Percentiles rank a stretch among this genome's conserved stretches.
Conservation (phyloP, 2,329 filamentous ascomycete species). For the Aspergillus neotritici region DNA sequence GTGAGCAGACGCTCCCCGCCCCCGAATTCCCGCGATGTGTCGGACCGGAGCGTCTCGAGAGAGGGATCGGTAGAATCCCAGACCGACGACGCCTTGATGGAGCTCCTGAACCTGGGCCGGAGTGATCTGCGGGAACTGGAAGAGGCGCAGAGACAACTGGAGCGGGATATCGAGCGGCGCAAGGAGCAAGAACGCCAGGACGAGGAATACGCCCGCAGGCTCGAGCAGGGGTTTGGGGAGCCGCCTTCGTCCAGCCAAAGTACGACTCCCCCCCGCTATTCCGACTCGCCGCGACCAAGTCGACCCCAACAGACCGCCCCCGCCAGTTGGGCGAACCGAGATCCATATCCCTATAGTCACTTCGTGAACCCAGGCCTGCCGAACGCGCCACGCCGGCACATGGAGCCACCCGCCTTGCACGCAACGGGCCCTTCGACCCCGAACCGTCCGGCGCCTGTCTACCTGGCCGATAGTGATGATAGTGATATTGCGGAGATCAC, state of each 20-base stretch:
- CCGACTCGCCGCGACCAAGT: background rate
- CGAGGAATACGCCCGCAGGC: constrained; percentile 33
- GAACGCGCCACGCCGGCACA: background rate
- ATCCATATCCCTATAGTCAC: background rate
- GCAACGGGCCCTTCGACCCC: background rate
- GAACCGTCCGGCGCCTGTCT: constrained; percentile 2
- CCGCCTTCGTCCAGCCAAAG: constrained; percentile 7
- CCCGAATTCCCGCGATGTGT: background rate
- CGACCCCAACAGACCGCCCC: background rate
- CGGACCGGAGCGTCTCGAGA: background rate
- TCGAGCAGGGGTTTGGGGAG: constrained; percentile 29
- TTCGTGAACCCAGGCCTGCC: background rate
- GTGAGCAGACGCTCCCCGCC: constrained; percentile 1
- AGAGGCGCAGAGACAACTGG: constrained; percentile 28
- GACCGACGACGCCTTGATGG: constrained; percentile 13
- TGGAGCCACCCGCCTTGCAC: background rate
- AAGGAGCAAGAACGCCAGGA: constrained; percentile 33
- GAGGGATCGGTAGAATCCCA: background rate
- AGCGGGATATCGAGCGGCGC: constrained; percentile 25
- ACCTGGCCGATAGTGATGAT: constrained; percentile 20
- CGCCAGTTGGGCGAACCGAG: background rate
- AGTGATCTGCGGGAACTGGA: constrained; percentile 23
- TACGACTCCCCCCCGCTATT: constrained; percentile 4
- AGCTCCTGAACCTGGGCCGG: constrained; percentile 22
- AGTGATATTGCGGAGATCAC: constrained; percentile 33